Base-by-base conservation (phyloP, 31 red algal species). In the Odonthalia washingtoniensis region DNA sequence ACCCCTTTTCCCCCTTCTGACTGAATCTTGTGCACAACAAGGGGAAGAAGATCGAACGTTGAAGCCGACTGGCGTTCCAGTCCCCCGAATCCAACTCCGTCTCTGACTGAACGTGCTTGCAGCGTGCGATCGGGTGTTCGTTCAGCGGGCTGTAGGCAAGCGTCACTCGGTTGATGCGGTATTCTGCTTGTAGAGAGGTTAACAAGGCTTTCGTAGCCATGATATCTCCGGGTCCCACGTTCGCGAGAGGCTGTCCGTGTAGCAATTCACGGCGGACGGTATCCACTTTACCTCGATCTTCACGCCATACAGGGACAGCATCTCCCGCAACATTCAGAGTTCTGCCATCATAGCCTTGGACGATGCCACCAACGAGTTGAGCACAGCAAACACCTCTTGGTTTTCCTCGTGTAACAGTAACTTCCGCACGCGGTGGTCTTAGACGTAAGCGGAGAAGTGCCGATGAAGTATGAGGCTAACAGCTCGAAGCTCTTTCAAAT, bases 151-250 rank as follows among this genome's bases (percentile, higher is more conserved):
- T 53, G 40, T 60, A 9, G n/a, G 0, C 34, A 1, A 88, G 49
- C 4, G 74, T 64, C 18, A 49, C 0, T 2, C 5, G 43, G 49
- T 88, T 60, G 62, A 88, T 28, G 17, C 69, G 14, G 44, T 88
- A 79, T 52, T 77, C 57, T 40, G 4, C 17, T 1, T 31, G 9
- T 41, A 81, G 41, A 1, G 77, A 81, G 3, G 2, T 31, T 1
- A 81, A n/a, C n/a, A n/a, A n/a, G n/a, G n/a, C n/a, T n/a, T n/a
- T n/a, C n/a, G n/a, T n/a, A n/a, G n/a, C n/a, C 26, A 9, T 2
- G 4, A 39, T 4, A 39, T 75, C 72, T 32, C 72, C 72, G 78
- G 41, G 5, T 82, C 78, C 78, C 78, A 82, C 28, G 82, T 85
- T 36, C 68, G 68, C 1, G 82, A 70, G 12, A 45, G 62, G 30